Evolutionary conservation across 2,329 filamentous ascomycete genomes (phyloP).

Genomic region (Elsinoe arachidis): DNA sequence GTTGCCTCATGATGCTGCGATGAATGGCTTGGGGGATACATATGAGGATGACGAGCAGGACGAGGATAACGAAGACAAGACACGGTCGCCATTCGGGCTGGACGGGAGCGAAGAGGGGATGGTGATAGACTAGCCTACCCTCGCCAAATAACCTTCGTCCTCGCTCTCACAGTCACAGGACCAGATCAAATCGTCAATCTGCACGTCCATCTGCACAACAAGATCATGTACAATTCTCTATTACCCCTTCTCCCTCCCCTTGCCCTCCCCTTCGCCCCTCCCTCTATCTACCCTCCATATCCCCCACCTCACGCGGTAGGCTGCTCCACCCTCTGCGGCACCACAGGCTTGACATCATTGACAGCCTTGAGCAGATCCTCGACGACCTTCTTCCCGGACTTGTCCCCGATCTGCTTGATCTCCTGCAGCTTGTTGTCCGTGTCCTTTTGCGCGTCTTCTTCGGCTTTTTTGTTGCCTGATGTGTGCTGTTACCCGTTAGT

Average conservation of each 20-base stretch:
- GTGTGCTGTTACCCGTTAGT: conserved; percentile 56
- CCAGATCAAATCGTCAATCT: too few relatives aligned
- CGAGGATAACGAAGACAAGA: background rate
- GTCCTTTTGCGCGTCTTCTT: conserved; percentile 67
- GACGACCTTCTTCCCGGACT: conserved; percentile 70
- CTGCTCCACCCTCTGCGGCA: conserved; percentile 38
- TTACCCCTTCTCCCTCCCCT: background rate
- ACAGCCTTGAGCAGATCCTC: conserved; percentile 79
- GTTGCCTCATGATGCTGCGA: background rate
- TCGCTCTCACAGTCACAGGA: too few relatives aligned
- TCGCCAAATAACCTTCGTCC: too few relatives aligned
- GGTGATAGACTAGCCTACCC: background rate
- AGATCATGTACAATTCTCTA: background rate
- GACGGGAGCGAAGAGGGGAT: background rate
- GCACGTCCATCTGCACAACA: background rate
- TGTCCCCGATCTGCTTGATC: conserved; percentile 72
- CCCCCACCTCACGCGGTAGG: conserved; percentile 19
- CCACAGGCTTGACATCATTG: conserved; percentile 69
- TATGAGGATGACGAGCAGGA: background rate
- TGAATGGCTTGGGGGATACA: background rate
- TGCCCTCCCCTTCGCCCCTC: too few relatives aligned
- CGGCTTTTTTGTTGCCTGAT: conserved; percentile 71
- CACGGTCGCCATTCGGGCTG: background rate
- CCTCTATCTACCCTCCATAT: background rate
- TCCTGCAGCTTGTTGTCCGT: conserved; percentile 72